phyloP scores from a whole-genome alignment of 1,284 basidiomycete genomes.

The Baeospora myosura region DNA sequence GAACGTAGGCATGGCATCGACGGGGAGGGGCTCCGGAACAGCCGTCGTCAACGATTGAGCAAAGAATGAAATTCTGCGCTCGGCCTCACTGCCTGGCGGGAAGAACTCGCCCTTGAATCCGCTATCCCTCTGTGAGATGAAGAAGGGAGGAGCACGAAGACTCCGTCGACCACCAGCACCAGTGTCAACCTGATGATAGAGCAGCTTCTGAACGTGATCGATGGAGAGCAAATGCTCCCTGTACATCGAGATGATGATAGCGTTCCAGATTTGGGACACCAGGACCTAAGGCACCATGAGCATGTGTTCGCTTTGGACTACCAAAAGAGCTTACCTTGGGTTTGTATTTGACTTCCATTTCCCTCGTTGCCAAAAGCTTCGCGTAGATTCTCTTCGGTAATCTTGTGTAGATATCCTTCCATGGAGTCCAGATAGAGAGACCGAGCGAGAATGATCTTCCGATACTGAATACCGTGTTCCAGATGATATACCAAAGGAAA shows the following conservation, averaged over 20 bases:
- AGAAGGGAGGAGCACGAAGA: conserved; percentile 88
- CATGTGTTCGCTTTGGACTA: not conserved
- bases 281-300: conserved; percentile 53
- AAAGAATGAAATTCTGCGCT: conserved; percentile 94
- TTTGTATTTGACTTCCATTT: conserved; percentile 96
- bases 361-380: conserved; percentile 82
- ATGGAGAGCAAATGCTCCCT: conserved; percentile 94
- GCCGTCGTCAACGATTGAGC: conserved; percentile 88
- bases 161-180: conserved; percentile 79
- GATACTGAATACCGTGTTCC: conserved; percentile 93
- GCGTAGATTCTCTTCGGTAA: conserved; percentile 93
- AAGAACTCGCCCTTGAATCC: conserved; percentile 87
- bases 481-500: conserved; percentile 96
- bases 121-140: conserved; percentile 85
- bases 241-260: conserved; percentile 99
- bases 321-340: conserved; percentile 62
- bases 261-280: conserved; percentile 97
- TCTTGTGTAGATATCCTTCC: conserved; percentile 90
- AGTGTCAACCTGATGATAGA: conserved; percentile 91
- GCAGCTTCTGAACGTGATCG: conserved; percentile 88
- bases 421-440: conserved; percentile 94
- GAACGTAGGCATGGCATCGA: conserved; percentile 96
- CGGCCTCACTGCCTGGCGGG: conserved; percentile 86
- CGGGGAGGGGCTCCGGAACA: conserved; percentile 83
- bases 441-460: conserved; percentile 85